Base-by-base conservation (phyloP, 805 yeast species). In the Kazachstania kunashirensis region DNA sequence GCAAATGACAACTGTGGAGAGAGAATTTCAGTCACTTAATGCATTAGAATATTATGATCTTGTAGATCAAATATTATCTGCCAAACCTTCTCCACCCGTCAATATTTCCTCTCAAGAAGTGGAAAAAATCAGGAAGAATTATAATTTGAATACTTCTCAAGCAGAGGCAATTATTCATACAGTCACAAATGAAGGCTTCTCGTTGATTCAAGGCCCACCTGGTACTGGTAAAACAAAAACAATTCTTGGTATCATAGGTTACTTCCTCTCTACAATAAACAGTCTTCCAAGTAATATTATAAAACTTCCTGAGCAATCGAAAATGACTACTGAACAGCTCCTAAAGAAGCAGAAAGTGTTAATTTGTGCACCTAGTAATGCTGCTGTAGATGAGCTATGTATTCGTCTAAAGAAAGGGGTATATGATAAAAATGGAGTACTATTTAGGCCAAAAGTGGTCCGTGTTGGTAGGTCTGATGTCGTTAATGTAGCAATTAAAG, bases 201-300 rank as follows among this genome's bases (percentile, higher is more conserved):
- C 94, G 0, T 66, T 92, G 36, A 88, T 92, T 57, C 98, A 92
- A 62, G 99, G 96, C 40, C 99, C 99, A 0, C 99, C 99, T 0
- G 99, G 99, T 59, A 89, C 97, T 0, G 99, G 99, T 66, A 92
- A 92, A 57, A 94, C 99, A 1, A 94, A 89, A 55, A 92, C 99
- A 0, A 92, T 94, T 61, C 57, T 92, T 31, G 96, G 96, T 17
- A 79, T 89, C 34, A 73, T 89, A 23, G 96, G 96, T 0, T 75
- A 85, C 38, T 75, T 77, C 41, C 57, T 83, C 29, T 70, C 84
- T 1, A 55, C 55, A 5, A 44, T 41, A 23, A 58, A 50, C 20
- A 41, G 44, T 1, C 39, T 50, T 6, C 43, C 61, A 7, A 24
- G 48, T 0, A 55, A 54, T 33, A 52, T 53, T 2, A 62, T 63